Evolutionary conservation across 2,329 filamentous ascomycete species (phyloP).

Genomic region (Colletotrichum magnum): DNA sequence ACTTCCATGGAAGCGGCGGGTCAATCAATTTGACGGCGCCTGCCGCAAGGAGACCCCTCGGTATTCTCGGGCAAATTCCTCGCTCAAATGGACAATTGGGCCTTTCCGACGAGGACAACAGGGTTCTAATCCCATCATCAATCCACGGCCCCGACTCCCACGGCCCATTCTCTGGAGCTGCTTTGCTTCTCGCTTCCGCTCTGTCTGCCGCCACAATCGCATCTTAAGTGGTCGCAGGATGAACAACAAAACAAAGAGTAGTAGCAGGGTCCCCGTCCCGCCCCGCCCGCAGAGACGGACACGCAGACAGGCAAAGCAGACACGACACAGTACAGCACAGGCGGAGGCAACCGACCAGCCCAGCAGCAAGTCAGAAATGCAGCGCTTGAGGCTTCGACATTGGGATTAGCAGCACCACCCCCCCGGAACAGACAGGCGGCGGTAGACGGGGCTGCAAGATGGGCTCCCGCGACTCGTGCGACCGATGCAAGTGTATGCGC

Average conservation of each 20-base stretch:
- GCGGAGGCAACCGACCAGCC: neutral
- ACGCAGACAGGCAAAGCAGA: too few species aligned
- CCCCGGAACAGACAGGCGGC: conserved; percentile 5
- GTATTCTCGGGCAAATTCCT: conserved; percentile 36
- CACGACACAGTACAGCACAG: too few species aligned
- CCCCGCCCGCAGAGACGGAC: too few species aligned
- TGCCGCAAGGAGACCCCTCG: conserved; percentile 25
- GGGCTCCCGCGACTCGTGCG: conserved; percentile 32
- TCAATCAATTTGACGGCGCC: conserved; percentile 11
- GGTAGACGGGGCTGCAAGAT: conserved; percentile 1
- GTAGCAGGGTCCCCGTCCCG: too few species aligned
- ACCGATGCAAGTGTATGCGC: conserved; percentile 29
- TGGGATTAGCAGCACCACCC: neutral
- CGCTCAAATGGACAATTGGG: conserved; percentile 12
- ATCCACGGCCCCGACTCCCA: too few species aligned
- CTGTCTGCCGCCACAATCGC: neutral
- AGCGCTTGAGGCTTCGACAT: conserved; percentile 7
- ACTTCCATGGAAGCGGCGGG: conserved; percentile 11
- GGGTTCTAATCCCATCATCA: too few species aligned
- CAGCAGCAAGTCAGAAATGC: neutral
- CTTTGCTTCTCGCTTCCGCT: neutral
- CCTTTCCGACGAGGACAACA: neutral
- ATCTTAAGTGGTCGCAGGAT: conserved; percentile 10
- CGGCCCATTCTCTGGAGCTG: neutral
- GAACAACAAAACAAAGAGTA: neutral